Base-by-base conservation (phyloP, 495 filamentous ascomycete species). In the Pseudotulostoma volvatum region DNA sequence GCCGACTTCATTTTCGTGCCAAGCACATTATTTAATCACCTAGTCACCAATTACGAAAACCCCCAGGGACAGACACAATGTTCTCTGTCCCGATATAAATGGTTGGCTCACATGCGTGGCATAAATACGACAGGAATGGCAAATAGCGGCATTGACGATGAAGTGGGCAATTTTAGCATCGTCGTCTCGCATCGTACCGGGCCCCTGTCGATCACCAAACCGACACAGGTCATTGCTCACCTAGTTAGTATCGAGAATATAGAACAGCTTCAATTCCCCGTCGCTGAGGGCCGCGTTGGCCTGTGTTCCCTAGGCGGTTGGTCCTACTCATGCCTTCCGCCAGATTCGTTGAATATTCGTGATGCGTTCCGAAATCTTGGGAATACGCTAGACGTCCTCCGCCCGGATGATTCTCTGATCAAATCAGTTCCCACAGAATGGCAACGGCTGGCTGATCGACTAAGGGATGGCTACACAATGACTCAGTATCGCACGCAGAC, bases 251-350 rank as follows among this genome's bases (percentile, higher is more conserved):
- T 70, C 11, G 60, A 63, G 8, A 45, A 45, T 0, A 38, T 61
- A 3, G 51, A 56, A 15, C 9, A 41, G 15, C 18, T 34, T n/a
- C 16, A 36, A 9, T 34, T 41, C 13, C 13, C 31, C 1, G 3
- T 31, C 8, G 8, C 34, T 7, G 18, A 31, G 3, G 20, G 35
- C 3, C 46, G 40, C 9, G 54, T 72, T 9, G 61, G 43, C 0
- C 34, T 74, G 19, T 41, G 48, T 8, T 61, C 54, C 1, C 48
- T 74, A 7, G 48, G 63, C 40, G 51, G 45, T 11, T 74, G 70
- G 70, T 46, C 44, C 1, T 72, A 70, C 34, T 57, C 46, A 0
- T 42, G 44, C 8, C 23, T 62, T 1, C 70, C 67, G 1, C 47
- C 61, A 0, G 37, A 44, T 32, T 37, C 51, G 0, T 30, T 61